Percentiles rank a stretch among this genome's conserved stretches.
These are phyloP conservation scores for Isoetes taiwanensis DNA, from an alignment of 75 land plant species.

Conservation along the genomic window DNA sequence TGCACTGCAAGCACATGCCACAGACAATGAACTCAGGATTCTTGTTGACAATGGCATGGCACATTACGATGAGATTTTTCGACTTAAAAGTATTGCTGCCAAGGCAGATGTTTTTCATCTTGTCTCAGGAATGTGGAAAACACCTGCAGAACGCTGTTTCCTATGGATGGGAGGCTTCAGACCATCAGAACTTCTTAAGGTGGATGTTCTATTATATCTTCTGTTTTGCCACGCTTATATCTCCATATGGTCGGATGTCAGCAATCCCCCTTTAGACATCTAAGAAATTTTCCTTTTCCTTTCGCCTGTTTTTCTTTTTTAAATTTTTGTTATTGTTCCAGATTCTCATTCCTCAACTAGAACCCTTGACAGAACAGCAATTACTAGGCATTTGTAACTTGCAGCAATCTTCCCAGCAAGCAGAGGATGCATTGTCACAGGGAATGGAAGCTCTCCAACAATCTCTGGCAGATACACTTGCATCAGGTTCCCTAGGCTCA, in stretches of 20 bases:
- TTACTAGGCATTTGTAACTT: slow-evolving; percentile 17
- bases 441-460: slow-evolving; percentile 59
- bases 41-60: slow-evolving; percentile 56
- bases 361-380: slow-evolving; percentile 51
- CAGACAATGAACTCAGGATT: slow-evolving; percentile 52
- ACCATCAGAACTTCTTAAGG: slow-evolving; percentile 86
- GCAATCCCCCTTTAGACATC: too few relatives aligned
- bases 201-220: slow-evolving; percentile 8
- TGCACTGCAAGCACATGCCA: slow-evolving; percentile 44
- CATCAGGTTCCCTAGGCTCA: slow-evolving; percentile 13
- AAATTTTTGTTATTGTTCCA: slow-evolving; percentile 15
- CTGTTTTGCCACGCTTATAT: too few relatives aligned
- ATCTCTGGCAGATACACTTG: slow-evolving; percentile 30
- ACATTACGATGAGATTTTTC: slow-evolving; percentile 62
- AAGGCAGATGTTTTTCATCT: slow-evolving; percentile 79
- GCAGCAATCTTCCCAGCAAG: slow-evolving; percentile 46
- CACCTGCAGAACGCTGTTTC: slow-evolving; percentile 74
- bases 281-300: too few relatives aligned
- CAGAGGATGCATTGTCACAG: slow-evolving; percentile 65
- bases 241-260: too few relatives aligned
- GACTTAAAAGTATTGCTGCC: slow-evolving; percentile 58
- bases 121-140: slow-evolving; percentile 83
- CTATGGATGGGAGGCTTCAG: slow-evolving; percentile 95
- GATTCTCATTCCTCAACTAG: slow-evolving; percentile 47
- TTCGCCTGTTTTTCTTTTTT: too few relatives aligned